A percentile compares a stretch with the other conserved stretches of the same genome.
phyloP scores from a whole-genome alignment of 176 grass and related monocot genomes.

The Hordeum vulgare region MorexV3_pseudomolecules_assembly NC_058522.1:280510193-280510692 shows the following conservation, averaged over 20 bases:
- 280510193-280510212: not conserved
- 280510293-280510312: not conserved
- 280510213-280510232: not conserved
- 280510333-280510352: not conserved
- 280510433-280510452: conserved; percentile 98
- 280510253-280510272: not conserved
- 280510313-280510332: not conserved
- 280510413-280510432: conserved; percentile 96
- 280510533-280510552: no score
- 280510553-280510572: not conserved
- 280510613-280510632: not conserved
- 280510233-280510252: not conserved
- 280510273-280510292: not conserved
- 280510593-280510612: not conserved
- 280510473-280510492: conserved; percentile 53
- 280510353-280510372: no score
- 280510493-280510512: conserved; percentile 2
- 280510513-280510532: not conserved
- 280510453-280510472: conserved; percentile 93
- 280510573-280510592: not conserved
- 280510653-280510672: no score
- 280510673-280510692: no score
- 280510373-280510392: not conserved
- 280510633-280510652: not conserved
- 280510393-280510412: conserved; percentile 33